Evolutionary conservation across 2,329 filamentous ascomycete species (phyloP).

Genomic region (Neonectria ditissima): DNA sequence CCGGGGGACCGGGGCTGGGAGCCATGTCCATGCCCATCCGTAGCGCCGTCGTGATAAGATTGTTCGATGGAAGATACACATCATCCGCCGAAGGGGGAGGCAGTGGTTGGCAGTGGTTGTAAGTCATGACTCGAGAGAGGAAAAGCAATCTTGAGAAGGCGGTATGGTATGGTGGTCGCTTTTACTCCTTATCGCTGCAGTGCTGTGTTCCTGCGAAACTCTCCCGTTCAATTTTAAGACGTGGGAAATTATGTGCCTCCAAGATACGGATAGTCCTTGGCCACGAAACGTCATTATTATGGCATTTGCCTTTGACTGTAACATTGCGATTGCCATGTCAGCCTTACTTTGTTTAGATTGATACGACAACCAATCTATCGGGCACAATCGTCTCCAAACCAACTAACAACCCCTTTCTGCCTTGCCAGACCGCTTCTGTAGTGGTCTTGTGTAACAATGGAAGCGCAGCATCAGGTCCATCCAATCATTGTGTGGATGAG

Average conservation of each 20-base stretch:
- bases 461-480: no score
- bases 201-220: not conserved
- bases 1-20: slow-evolving; percentile 15
- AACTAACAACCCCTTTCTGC: not conserved
- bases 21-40: slow-evolving; percentile 7
- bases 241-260: not conserved
- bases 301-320: not conserved
- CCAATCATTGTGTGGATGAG: not conserved
- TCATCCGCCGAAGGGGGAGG: not conserved
- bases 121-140: not conserved
- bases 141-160: not conserved
- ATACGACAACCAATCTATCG: not conserved
- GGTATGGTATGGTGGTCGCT: not conserved
- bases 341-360: not conserved
- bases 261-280: not conserved
- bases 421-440: not conserved
- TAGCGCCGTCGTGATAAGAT: slow-evolving; percentile 6
- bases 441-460: not conserved
- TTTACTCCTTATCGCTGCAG: not conserved
- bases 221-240: not conserved
- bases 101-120: not conserved
- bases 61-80: slow-evolving; percentile 16
- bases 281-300: not conserved
- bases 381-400: not conserved
- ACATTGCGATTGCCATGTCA: not conserved